Evolutionary conservation across 352 stramenopile genomes (phyloP), one percentile per base, ranked within the genome.

Genomic region (Globisporangium apiculatum): DNA sequence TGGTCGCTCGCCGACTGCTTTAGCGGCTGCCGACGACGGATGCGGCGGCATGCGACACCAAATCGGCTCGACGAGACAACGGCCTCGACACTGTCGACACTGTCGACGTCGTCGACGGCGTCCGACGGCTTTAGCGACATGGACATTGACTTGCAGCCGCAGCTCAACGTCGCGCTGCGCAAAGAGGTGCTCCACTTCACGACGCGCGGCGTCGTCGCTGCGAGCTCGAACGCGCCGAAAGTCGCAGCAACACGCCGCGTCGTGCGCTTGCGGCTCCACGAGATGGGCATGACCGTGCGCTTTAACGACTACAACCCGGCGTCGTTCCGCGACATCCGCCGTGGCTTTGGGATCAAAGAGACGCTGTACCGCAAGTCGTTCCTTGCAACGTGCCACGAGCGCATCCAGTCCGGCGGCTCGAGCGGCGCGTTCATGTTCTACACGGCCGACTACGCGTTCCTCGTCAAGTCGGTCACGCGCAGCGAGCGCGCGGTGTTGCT

Each of bases 381-480:
- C 35, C 50, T 93, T 15, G 62, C 79, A 1, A 96, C 87, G 0
- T 91, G 80, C 58, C 84, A 95, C 59, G 88, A 96, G 53, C 76
- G 83, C 8, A 79, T 96, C 48, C 59, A 88, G 58, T 87, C 79
- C 7, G 86, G 86, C 0, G 88, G 88, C 9, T 91, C 87, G n/a
- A 91, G 74, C 51, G 88, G 84, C 17, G 88, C 79, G 37, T 97
- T 97, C 64, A 94, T 97, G 79, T 97, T 97, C 63, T 96, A 90
- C 65, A 95, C 85, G 7, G 81, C 83, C 5, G 86, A 96, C 56
- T 92, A 94, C 47, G 65, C 79, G 4, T 96, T 89, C 53, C 65
- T 97, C 46, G 86, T 96, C 52, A 97, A 97, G 60, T 92, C 86
- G 1, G 86, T 95, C 41, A 93, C 77, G 50, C 75, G 65, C 31